A percentile compares a stretch with the other conserved stretches of the same genome.
Conservation (phyloP, 768 basidiomycete genomes). For the Cantharellus anzutake region DNA sequence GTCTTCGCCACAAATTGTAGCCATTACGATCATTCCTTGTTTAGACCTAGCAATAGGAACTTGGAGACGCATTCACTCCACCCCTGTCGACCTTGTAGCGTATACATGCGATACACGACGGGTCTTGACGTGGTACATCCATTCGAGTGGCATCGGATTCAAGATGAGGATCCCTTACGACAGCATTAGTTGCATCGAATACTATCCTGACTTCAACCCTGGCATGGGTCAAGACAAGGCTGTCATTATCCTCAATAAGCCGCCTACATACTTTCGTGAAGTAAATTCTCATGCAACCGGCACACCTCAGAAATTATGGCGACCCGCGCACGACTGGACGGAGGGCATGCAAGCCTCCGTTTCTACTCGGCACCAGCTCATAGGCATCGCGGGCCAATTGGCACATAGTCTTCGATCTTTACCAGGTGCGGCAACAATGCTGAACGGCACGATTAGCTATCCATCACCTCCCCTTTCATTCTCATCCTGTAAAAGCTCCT, state of each 20-base stretch:
- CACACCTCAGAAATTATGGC: slow-evolving; percentile 30
- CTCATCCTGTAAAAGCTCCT: background rate
- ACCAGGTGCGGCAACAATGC: background rate
- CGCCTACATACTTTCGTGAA: slow-evolving; percentile 54
- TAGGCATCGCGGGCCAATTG: slow-evolving; percentile 44
- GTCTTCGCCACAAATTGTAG: slow-evolving; percentile 18
- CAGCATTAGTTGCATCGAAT: slow-evolving; percentile 5
- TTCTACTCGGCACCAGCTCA: slow-evolving; percentile 42
- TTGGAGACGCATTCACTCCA: slow-evolving; percentile 55
- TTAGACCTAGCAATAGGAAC: slow-evolving; percentile 53
- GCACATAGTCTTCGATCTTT: slow-evolving; percentile 28
- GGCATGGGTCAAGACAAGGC: slow-evolving; percentile 31
- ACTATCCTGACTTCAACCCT: slow-evolving; percentile 18
- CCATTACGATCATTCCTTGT: slow-evolving; percentile 60
- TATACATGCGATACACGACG: slow-evolving; percentile 51
- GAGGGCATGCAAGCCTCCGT: slow-evolving; percentile 49
- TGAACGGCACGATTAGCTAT: background rate
- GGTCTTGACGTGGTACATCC: slow-evolving; percentile 62
- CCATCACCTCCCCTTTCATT: background rate
- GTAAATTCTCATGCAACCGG: slow-evolving; percentile 5
- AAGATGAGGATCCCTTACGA: slow-evolving; percentile 72
- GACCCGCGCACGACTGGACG: slow-evolving; percentile 55
- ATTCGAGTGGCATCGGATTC: slow-evolving; percentile 51
- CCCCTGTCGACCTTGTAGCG: slow-evolving; percentile 41
- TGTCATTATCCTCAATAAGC: slow-evolving; percentile 41